Conservation (phyloP, 352 stramenopile genomes). For the Pythium aquatile region DNA sequence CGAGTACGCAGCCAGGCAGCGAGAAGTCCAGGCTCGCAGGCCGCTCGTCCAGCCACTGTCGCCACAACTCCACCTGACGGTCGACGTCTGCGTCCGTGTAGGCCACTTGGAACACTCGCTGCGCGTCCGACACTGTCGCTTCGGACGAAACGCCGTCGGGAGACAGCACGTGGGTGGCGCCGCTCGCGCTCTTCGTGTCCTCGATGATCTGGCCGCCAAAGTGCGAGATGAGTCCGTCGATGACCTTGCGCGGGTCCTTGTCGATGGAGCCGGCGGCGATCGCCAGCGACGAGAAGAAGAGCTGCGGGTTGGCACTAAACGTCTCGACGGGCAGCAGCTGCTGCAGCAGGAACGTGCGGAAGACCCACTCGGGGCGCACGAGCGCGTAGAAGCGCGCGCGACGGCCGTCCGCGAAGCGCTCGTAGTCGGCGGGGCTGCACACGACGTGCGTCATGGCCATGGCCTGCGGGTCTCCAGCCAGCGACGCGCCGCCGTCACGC, state of each 20-base stretch:
- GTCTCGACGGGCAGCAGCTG: constrained; percentile 55
- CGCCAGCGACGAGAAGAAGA: constrained; percentile 77
- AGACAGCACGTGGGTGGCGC: constrained; percentile 74
- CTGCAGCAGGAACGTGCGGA: constrained; percentile 69
- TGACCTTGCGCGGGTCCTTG: constrained; percentile 78
- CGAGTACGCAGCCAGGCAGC: constrained; percentile 57
- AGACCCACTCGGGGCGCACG: constrained; percentile 80
- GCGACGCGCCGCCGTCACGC: constrained; percentile 52
- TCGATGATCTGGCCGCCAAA: constrained; percentile 80
- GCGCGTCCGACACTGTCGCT: constrained; percentile 32
- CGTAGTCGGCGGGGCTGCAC: constrained; percentile 56
- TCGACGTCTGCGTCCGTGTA: constrained; percentile 48
- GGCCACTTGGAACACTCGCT: constrained; percentile 43
- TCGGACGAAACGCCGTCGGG: constrained; percentile 38
- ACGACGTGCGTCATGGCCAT: constrained; percentile 66
- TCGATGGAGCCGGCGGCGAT: constrained; percentile 71
- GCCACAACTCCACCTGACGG: constrained; percentile 42
- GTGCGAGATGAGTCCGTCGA: constrained; percentile 75
- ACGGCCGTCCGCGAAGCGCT: constrained; percentile 41
- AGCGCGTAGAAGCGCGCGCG: constrained; percentile 72
- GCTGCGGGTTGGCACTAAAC: constrained; percentile 73
- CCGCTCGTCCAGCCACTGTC: constrained; percentile 36
- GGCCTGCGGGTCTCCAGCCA: constrained; percentile 34
- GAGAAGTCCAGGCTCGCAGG: constrained; percentile 38
- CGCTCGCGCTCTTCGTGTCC: constrained; percentile 36